A percentile compares a stretch with the other conserved stretches of the same genome.
These are phyloP conservation scores for Aphanomyces invadans DNA, from an alignment of 352 stramenopile genomes.

Conservation along the genomic window DNA sequence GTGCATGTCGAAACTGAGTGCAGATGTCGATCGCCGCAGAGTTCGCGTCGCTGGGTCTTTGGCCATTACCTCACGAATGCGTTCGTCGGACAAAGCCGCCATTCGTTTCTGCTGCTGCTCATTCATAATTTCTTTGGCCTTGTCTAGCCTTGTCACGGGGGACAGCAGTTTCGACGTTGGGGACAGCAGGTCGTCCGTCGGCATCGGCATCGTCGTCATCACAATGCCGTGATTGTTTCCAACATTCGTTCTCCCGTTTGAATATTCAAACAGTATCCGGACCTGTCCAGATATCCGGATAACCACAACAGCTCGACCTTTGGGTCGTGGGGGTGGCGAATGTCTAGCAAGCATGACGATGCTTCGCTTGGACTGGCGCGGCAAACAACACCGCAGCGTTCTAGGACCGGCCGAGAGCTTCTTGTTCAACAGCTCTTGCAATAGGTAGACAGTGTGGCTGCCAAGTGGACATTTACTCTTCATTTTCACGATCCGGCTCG, in stretches of 20 bases:
- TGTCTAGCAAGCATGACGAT: too few relatives aligned
- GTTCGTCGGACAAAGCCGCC: not conserved
- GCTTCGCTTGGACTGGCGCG: too few relatives aligned
- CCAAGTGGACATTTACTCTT: too few relatives aligned
- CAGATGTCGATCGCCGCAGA: not conserved
- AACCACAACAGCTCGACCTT: too few relatives aligned
- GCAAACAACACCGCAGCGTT: too few relatives aligned
- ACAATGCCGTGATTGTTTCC: not conserved
- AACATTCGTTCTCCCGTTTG: not conserved
- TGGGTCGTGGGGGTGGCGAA: too few relatives aligned
- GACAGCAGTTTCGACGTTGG: conserved; percentile 10
- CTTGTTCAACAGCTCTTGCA: too few relatives aligned
- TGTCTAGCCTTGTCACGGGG: conserved; percentile 12
- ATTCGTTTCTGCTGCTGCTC: conserved; percentile 7
- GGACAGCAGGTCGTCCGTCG: conserved; percentile 11
- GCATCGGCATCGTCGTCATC: not conserved
- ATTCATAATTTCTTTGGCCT: not conserved
- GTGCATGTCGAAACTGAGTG: too few relatives aligned
- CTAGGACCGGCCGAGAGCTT: too few relatives aligned
- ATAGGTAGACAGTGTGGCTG: too few relatives aligned
- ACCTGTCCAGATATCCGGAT: not conserved
- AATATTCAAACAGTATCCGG: conserved; percentile 21
- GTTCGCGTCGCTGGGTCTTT: not conserved
- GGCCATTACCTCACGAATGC: not conserved
- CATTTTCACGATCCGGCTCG: too few relatives aligned